phyloP scores from a whole-genome alignment of 441 rosid species.

The Corymbia calophylla region DNA sequence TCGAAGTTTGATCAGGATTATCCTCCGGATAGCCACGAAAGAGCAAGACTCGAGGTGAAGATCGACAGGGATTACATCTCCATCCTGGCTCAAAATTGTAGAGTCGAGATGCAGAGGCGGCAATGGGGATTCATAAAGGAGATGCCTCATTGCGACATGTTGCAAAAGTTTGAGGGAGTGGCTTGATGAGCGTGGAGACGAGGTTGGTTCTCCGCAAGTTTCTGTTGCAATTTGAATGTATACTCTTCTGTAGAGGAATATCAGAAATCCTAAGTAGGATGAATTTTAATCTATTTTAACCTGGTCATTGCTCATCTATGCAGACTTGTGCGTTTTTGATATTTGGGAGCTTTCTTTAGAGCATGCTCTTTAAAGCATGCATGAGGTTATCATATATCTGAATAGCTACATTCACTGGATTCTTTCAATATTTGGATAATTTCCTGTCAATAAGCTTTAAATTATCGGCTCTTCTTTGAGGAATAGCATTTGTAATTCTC shows the following conservation, averaged over 20 bases:
- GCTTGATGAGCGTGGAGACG: conserved; percentile 19
- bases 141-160: conserved; percentile 89
- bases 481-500: neutral
- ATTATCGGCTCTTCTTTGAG: neutral
- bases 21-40: conserved; percentile 33
- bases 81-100: conserved; percentile 60
- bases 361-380: neutral
- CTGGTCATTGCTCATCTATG: neutral
- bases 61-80: conserved; percentile 75
- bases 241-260: neutral
- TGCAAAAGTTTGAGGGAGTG: conserved; percentile 44
- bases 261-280: neutral
- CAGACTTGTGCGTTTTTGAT: neutral
- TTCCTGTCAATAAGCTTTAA: neutral
- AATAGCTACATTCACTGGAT: neutral
- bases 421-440: neutral
- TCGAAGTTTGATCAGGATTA: conserved; percentile 70
- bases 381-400: neutral
- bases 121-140: conserved; percentile 93
- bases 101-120: conserved; percentile 74
- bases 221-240: neutral
- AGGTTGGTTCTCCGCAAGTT: conserved; percentile 20
- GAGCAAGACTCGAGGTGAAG: conserved; percentile 44
- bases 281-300: neutral
- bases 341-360: neutral